Conservation (phyloP, 164 flowering plant genomes). For the Dillenia suffruticosa region DNA sequence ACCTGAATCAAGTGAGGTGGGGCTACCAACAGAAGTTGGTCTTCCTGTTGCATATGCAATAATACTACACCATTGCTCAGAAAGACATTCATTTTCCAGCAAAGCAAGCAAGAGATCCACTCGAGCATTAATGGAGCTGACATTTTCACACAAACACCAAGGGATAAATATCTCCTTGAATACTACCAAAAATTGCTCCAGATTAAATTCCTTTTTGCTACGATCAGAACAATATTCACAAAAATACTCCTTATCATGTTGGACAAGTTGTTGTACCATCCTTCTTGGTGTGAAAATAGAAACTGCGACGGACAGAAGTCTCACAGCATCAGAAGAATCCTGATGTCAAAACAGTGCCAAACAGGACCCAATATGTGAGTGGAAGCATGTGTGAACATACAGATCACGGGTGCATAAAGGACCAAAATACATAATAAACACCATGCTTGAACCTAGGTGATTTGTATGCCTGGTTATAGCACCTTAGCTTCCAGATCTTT, state of each 20-base stretch:
- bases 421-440: too few species aligned
- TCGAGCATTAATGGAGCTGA: slow-evolving; percentile 39
- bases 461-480: too few species aligned
- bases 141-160: slow-evolving; percentile 62
- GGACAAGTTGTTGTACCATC: slow-evolving; percentile 32
- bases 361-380: too few species aligned
- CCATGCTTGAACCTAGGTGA: too few species aligned
- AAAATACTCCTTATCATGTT: slow-evolving; percentile 8
- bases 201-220: slow-evolving; percentile 18
- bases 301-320: slow-evolving; percentile 49
- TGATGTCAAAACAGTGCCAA: slow-evolving; percentile 17
- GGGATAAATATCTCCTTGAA: slow-evolving; percentile 66
- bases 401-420: too few species aligned
- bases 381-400: too few species aligned
- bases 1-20: slow-evolving; percentile 24
- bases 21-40: slow-evolving; percentile 12
- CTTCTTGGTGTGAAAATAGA: slow-evolving; percentile 72
- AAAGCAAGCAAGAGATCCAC: slow-evolving; percentile 77
- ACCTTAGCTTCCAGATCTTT: too few species aligned
- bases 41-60: slow-evolving; percentile 38
- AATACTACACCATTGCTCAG: slow-evolving; percentile 67
- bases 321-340: slow-evolving; percentile 63
- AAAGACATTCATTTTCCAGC: slow-evolving; percentile 67
- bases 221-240: slow-evolving; percentile 14
- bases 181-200: slow-evolving; percentile 38